phyloP scores from a whole-genome alignment of 352 stramenopile species.

The Phytophthora citrophthora region DNA sequence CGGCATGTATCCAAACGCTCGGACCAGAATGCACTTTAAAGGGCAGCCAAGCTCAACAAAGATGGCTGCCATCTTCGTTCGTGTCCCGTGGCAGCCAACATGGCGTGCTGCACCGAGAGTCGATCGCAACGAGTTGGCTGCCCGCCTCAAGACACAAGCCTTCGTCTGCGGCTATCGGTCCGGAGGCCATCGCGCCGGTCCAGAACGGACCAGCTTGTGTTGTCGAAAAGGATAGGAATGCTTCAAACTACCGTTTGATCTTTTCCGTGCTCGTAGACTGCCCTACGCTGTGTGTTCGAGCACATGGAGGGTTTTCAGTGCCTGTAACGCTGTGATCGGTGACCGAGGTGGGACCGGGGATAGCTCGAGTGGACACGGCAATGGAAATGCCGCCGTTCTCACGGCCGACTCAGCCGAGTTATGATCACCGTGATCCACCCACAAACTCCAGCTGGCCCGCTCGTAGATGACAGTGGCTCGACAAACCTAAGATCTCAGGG shows the following conservation, averaged over 20 bases:
- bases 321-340: conserved; percentile 7
- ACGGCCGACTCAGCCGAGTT: neutral
- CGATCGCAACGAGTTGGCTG: conserved; percentile 11
- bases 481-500: conserved; percentile 34
- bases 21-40: conserved; percentile 12
- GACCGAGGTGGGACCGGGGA: conserved; percentile 21
- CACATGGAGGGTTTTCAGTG: conserved; percentile 21
- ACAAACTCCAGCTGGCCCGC: conserved; percentile 9
- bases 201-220: conserved; percentile 15
- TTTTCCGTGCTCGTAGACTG: neutral
- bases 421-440: neutral
- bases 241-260: neutral
- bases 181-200: conserved; percentile 13
- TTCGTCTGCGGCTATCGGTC: conserved; percentile 1
- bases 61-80: conserved; percentile 2
- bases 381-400: conserved; percentile 1
- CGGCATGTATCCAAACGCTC: conserved; percentile 22
- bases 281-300: neutral
- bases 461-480: conserved; percentile 18
- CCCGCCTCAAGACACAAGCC: conserved; percentile 8
- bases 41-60: too few relatives aligned
- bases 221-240: conserved; percentile 11
- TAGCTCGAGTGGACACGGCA: neutral
- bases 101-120: conserved; percentile 7
- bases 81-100: conserved; percentile 7